A percentile compares a stretch with the other conserved stretches of the same genome.
Evolutionary conservation across 1,284 basidiomycete species (phyloP).

Genomic region (Leccinum pseudoinsigne): DNA sequence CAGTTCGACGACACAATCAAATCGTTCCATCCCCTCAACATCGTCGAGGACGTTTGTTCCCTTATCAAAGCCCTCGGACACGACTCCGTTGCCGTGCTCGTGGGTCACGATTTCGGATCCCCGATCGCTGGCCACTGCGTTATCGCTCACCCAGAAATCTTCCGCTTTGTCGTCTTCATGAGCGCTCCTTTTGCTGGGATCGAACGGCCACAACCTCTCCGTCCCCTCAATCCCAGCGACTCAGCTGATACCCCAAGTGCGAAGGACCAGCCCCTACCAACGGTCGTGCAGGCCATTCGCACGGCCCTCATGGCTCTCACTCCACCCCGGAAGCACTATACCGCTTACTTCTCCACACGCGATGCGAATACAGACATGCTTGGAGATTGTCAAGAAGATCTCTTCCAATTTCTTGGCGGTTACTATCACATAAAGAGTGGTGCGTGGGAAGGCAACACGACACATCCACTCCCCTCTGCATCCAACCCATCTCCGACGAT

Average conservation of each 20-base stretch:
- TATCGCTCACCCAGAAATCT: constrained; percentile 55
- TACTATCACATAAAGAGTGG: constrained; percentile 45
- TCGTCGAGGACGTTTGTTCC: constrained; percentile 50
- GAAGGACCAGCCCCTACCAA: constrained; percentile 7
- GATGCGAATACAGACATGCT: constrained; percentile 47
- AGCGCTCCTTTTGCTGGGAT: constrained; percentile 53
- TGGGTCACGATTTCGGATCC: constrained; percentile 66
- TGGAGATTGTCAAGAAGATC: too few relatives aligned
- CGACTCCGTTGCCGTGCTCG: constrained; percentile 43
- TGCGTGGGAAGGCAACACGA: constrained; percentile 46
- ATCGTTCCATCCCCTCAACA: constrained; percentile 50
- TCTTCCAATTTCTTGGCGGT: too few relatives aligned
- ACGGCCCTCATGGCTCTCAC: constrained; percentile 39
- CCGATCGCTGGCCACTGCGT: constrained; percentile 50
- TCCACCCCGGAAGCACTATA: constrained; percentile 61
- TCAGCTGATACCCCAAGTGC: constrained; percentile 4
- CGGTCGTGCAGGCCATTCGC: constrained; percentile 20
- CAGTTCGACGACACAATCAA: constrained; percentile 48
- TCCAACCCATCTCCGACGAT: constrained; percentile 21
- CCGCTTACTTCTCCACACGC: constrained; percentile 47
- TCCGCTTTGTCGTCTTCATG: constrained; percentile 57
- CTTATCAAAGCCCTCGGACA: constrained; percentile 55
- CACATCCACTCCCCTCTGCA: constrained; percentile 38
- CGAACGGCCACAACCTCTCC: constrained; percentile 6
- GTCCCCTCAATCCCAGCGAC: background rate